Conservation (phyloP, 768 basidiomycete genomes). For the Boletus coccyginus region DNA sequence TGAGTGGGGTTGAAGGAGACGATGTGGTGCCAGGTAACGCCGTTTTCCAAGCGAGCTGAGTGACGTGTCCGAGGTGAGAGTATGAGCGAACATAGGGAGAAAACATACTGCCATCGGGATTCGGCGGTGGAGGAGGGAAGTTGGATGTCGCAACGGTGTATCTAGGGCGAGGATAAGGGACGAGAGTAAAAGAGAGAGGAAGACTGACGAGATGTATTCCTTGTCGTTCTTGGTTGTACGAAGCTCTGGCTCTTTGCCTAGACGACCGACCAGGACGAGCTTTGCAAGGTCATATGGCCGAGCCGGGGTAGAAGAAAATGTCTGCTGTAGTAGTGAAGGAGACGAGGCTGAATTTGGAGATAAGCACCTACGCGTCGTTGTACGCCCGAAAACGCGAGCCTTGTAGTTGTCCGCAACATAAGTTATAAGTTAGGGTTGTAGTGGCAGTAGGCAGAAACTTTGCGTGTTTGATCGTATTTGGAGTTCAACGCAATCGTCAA, state of each 20-base stretch:
- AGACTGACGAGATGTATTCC: conserved; percentile 71
- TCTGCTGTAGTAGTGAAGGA: conserved; percentile 33
- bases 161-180: conserved; percentile 35
- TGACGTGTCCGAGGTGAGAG: neutral
- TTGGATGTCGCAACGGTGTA: conserved; percentile 78
- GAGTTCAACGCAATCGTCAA: neutral
- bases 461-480: conserved; percentile 22
- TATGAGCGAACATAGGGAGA: neutral
- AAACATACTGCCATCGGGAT: conserved; percentile 58
- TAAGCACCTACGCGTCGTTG: conserved; percentile 47
- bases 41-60: conserved; percentile 50
- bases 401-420: conserved; percentile 49
- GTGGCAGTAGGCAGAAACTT: neutral
- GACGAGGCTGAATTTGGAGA: neutral
- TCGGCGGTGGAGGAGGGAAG: conserved; percentile 53
- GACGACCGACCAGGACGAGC: conserved; percentile 71
- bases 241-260: conserved; percentile 69
- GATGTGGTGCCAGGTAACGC: conserved; percentile 73
- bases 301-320: conserved; percentile 59
- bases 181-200: neutral
- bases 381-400: conserved; percentile 40
- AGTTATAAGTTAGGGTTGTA: neutral
- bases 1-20: conserved; percentile 63
- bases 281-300: conserved; percentile 67
- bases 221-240: conserved; percentile 68